A percentile compares a stretch with the other conserved stretches of the same genome.
Evolutionary conservation across 441 rosid species (phyloP).

Genomic region (Jatropha podagrica): DNA sequence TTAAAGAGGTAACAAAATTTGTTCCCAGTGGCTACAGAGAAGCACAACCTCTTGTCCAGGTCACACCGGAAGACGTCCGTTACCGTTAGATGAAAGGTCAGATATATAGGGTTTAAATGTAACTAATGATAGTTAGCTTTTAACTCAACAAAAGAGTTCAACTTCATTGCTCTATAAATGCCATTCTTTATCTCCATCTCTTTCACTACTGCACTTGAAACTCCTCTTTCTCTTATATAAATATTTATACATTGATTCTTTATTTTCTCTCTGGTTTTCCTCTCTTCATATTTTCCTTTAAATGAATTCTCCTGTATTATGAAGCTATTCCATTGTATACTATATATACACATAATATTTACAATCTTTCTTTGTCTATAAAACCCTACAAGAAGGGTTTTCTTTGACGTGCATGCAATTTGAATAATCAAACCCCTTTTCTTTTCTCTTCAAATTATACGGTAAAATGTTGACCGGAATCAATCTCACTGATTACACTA

Average conservation of each 20-base stretch:
- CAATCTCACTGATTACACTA: constrained; percentile 10
- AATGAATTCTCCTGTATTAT: not conserved
- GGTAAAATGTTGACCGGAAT: constrained; percentile 32
- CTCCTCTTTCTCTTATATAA: not conserved
- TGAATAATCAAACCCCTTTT: too few relatives aligned
- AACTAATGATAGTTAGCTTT: constrained; percentile 26
- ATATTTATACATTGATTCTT: not conserved
- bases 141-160: not conserved
- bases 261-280: not conserved
- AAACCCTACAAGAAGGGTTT: too few relatives aligned
- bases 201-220: constrained; percentile 6
- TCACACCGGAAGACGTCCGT: constrained; percentile 24
- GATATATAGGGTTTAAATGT: constrained; percentile 22
- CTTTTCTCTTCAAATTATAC: too few relatives aligned
- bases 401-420: too few relatives aligned
- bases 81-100: constrained; percentile 31
- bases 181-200: constrained; percentile 10
- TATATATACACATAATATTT: too few relatives aligned
- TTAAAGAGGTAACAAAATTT: not conserved
- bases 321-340: constrained; percentile 4
- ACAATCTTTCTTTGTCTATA: too few relatives aligned
- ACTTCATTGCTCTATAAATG: constrained; percentile 38
- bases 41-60: not conserved
- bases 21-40: constrained; percentile 1
- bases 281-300: not conserved